phyloP scores from a whole-genome alignment of 371 early-diverging fungal genomes.

The Dichotomocladium elegans region DNA sequence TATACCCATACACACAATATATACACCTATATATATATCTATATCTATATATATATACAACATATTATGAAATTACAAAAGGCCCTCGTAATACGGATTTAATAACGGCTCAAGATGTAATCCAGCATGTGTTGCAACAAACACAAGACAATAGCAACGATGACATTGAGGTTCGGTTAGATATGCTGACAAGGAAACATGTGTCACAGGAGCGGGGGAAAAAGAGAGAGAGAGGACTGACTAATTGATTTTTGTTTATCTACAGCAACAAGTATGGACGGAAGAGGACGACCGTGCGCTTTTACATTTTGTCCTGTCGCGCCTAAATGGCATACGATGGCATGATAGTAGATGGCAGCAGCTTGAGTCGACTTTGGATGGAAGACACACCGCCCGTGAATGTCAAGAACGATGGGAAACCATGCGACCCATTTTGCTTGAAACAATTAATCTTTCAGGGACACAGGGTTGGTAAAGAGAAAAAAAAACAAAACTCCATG shows the following conservation, averaged over 20 bases:
- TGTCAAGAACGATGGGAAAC: constrained; percentile 10
- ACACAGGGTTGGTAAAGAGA: constrained; percentile 7
- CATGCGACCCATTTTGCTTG: constrained; percentile 1
- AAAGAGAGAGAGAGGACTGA: neutral
- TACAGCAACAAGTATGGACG: constrained; percentile 2
- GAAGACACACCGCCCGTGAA: constrained; percentile 6
- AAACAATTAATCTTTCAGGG: constrained; percentile 2
- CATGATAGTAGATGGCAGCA: constrained; percentile 6
- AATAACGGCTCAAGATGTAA: constrained; percentile 2
- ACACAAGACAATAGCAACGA: neutral
- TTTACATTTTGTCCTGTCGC: constrained; percentile 2
- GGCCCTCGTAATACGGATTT: neutral
- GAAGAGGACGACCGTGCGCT: constrained; percentile 3
- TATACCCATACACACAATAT: neutral
- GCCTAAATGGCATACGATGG: constrained; percentile 1
- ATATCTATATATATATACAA: neutral
- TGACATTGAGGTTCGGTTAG: too few relatives aligned
- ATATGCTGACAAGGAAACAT: too few relatives aligned
- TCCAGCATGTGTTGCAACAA: constrained; percentile 3
- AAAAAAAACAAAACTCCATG: too few relatives aligned
- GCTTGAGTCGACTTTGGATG: neutral
- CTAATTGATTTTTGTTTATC: neutral
- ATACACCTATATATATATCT: neutral
- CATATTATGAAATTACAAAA: neutral
- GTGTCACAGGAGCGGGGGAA: too few relatives aligned